Evolutionary conservation across 805 yeast genomes (phyloP), one percentile per base, ranked within the genome.

Genomic region (Metschnikowia santaceciliae): DNA sequence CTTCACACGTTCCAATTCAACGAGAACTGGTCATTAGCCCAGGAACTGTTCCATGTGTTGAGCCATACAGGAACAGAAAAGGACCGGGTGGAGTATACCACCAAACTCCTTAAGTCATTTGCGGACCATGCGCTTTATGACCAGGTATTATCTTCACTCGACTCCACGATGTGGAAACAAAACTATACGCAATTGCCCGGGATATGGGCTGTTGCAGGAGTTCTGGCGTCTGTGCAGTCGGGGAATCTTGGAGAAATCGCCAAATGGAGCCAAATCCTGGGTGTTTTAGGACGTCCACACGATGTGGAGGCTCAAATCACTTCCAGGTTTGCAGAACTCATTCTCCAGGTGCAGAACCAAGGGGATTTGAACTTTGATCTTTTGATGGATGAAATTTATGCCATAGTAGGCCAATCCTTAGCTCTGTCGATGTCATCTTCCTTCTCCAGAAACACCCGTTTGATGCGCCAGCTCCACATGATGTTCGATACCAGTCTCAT

Each of bases 21-120:
- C 45, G 90, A 88, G 38, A 86, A 86, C 59, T 90, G 97, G 96
- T 77, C 82, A 38, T 78, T 89, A 59, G 96, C 97, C 0, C 87
- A 89, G 54, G 90, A 88, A 54, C 89, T 96, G 35, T 84, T 89
- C 58, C 84, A 83, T 42, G 88, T 85, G 0, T 67, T 86, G 42
- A 81, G 88, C 19, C 62, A 69, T 5, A 50, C 42, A 48, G 77
- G 63, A 59, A 68, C 62, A 61, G 23, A 11, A 14, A 56, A 23
- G 54, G 66, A 42, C 48, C 72, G 76, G 7, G 55, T 63, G 3
- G 58, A 59, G n/a, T 76, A 72, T 51, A 69, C 71, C 17, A 75
- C 86, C 0, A 82, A 85, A 38, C 70, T 86, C 54, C 62, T 92
- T 47, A 81, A 81, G 50, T 88, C 96, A 1, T 71, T 90, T 54